phyloP scores from a whole-genome alignment of 768 basidiomycete species.

The Tulasnella sp. region DNA sequence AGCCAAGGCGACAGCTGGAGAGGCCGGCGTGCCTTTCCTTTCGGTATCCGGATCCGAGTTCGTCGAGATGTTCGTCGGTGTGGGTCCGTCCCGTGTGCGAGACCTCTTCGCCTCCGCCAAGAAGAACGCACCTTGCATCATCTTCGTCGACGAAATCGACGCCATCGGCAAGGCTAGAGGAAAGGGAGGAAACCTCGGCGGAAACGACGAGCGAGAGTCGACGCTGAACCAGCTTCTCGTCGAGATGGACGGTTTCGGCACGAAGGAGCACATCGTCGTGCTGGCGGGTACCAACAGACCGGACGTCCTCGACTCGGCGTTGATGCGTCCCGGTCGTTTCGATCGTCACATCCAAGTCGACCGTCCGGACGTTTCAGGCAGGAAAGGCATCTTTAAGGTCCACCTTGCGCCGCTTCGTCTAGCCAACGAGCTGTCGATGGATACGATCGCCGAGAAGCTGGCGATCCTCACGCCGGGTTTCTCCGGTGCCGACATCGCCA shows the following conservation, averaged over 20 bases:
- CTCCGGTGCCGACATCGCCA: slow-evolving; percentile 97
- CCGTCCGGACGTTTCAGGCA: slow-evolving; percentile 85
- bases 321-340: slow-evolving; percentile 96
- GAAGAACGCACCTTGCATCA: slow-evolving; percentile 96
- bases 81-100: slow-evolving; percentile 92
- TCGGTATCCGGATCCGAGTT: slow-evolving; percentile 99
- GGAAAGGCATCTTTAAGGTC: slow-evolving; percentile 87
- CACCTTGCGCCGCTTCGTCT: slow-evolving; percentile 80
- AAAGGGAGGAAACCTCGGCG: slow-evolving; percentile 67
- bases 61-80: slow-evolving; percentile 99
- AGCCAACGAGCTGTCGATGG: slow-evolving; percentile 23
- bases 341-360: slow-evolving; percentile 95
- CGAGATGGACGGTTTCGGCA: slow-evolving; percentile 99
- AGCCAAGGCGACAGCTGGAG: slow-evolving; percentile 97
- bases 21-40: slow-evolving; percentile 95
- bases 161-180: slow-evolving; percentile 93
- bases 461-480: slow-evolving; percentile 96
- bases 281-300: slow-evolving; percentile 95
- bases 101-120: slow-evolving; percentile 96
- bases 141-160: slow-evolving; percentile 99
- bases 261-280: slow-evolving; percentile 93
- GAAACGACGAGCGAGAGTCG: slow-evolving; percentile 95
- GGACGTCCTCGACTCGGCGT: slow-evolving; percentile 89
- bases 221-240: slow-evolving; percentile 96
- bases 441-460: slow-evolving; percentile 73